Percentiles rank a stretch among this genome's conserved stretches.
Evolutionary conservation across 768 basidiomycete genomes (phyloP).

Genomic region (Pleurotus citrinopileatus): DNA sequence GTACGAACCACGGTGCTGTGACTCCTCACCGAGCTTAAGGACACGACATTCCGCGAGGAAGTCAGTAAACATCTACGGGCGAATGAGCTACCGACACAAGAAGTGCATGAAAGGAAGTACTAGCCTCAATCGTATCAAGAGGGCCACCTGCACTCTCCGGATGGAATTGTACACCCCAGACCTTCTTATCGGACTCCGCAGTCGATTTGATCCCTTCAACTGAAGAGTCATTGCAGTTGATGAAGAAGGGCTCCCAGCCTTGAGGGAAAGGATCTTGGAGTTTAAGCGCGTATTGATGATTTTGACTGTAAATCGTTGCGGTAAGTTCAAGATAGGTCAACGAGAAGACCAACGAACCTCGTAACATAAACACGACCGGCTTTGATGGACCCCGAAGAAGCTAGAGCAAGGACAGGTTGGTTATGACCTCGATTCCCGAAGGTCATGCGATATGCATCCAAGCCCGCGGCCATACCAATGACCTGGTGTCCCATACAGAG

Average conservation of each 20-base stretch:
- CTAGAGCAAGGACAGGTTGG: conserved; percentile 94
- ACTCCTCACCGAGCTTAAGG: conserved; percentile 36
- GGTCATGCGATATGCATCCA: conserved; percentile 97
- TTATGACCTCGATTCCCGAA: conserved; percentile 99
- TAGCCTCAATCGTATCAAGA: conserved; percentile 93
- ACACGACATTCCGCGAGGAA: conserved; percentile 81
- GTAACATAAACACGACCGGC: conserved; percentile 98
- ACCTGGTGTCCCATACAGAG: conserved; percentile 99
- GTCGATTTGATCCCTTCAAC: conserved; percentile 99
- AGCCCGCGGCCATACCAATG: conserved; percentile 94
- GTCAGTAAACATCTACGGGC: conserved; percentile 85
- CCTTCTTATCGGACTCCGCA: conserved; percentile 77
- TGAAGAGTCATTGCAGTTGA: conserved; percentile 99
- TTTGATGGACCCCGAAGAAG: conserved; percentile 89
- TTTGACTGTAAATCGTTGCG: conserved; percentile 56
- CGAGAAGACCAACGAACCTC: conserved; percentile 46
- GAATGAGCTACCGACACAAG: background rate
- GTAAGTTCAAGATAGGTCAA: conserved; percentile 7
- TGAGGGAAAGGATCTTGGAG: conserved; percentile 92
- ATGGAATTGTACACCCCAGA: conserved; percentile 99
- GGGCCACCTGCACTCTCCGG: conserved; percentile 99
- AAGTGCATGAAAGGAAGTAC: conserved; percentile 18
- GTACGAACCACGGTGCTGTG: conserved; percentile 6
- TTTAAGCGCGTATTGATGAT: conserved; percentile 97
- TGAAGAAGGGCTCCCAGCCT: conserved; percentile 99